These are phyloP conservation scores for Bromus sterilis DNA, from an alignment of 176 grass and related monocot genomes.

Conservation along the genomic window DNA sequence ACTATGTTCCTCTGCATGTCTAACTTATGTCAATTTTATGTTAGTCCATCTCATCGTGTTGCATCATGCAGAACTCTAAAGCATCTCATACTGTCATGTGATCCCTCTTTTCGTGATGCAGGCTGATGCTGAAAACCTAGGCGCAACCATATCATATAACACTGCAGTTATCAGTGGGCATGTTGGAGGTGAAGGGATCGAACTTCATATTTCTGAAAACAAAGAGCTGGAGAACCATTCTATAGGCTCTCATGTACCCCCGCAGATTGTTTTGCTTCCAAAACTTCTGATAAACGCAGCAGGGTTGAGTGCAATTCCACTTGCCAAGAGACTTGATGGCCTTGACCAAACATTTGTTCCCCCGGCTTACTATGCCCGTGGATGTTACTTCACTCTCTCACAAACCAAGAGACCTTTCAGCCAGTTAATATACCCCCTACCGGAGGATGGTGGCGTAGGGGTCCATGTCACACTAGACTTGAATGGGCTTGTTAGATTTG, in stretches of 20 bases:
- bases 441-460: constrained; percentile 91
- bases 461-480: constrained; percentile 87
- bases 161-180: constrained; percentile 52
- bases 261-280: constrained; percentile 64
- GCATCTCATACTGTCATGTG: background rate
- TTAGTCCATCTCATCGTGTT: background rate
- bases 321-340: constrained; percentile 70
- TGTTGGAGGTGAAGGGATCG: constrained; percentile 47
- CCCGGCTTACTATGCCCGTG: constrained; percentile 62
- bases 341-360: constrained; percentile 51
- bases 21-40: background rate
- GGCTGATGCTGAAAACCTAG: constrained; percentile 79
- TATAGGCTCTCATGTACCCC: constrained; percentile 19
- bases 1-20: background rate
- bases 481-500: constrained; percentile 78
- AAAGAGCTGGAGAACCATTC: constrained; percentile 41
- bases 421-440: constrained; percentile 89
- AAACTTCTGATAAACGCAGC: constrained; percentile 85
- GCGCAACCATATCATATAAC: constrained; percentile 74
- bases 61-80: background rate
- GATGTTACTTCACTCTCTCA: constrained; percentile 85
- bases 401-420: constrained; percentile 69
- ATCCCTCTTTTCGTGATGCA: constrained; percentile 29
- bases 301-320: constrained; percentile 89
- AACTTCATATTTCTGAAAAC: constrained; percentile 67